phyloP scores from a whole-genome alignment of 2,329 filamentous ascomycete species.

The Aureobasidium leucospermi region DNA sequence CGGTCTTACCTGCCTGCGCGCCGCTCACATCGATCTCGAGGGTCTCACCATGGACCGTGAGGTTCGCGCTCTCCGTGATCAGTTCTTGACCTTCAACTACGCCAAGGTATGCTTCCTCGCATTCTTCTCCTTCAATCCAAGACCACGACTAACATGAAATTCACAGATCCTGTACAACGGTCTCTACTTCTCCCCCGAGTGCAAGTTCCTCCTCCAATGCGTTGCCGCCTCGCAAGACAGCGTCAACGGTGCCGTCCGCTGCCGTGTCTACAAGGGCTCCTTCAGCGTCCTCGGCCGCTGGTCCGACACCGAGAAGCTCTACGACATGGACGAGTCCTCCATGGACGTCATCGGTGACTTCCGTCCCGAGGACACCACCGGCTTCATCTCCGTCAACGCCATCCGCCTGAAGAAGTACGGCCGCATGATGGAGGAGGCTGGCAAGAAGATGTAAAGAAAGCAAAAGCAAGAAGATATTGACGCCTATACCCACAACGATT shows the following conservation, averaged over 20 bases:
- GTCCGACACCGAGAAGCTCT: slow-evolving; percentile 61
- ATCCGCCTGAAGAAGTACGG: slow-evolving; percentile 46
- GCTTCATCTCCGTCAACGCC: slow-evolving; percentile 63
- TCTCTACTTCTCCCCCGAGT: slow-evolving; percentile 63
- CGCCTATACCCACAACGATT: slow-evolving; percentile 8
- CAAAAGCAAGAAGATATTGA: neutral
- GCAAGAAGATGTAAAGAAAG: slow-evolving; percentile 26
- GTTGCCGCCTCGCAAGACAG: slow-evolving; percentile 53
- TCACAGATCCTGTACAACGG: slow-evolving; percentile 49
- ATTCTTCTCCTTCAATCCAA: slow-evolving; percentile 26
- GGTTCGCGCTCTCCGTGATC: slow-evolving; percentile 61
- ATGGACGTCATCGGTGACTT: slow-evolving; percentile 69
- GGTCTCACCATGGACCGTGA: slow-evolving; percentile 62
- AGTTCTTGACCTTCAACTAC: slow-evolving; percentile 61
- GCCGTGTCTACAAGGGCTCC: slow-evolving; percentile 60
- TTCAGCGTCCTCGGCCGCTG: slow-evolving; percentile 53
- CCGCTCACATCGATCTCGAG: slow-evolving; percentile 55
- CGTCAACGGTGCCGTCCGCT: slow-evolving; percentile 56
- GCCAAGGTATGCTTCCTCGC: slow-evolving; percentile 33
- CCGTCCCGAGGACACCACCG: slow-evolving; percentile 57
- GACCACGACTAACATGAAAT: neutral
- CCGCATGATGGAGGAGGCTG: slow-evolving; percentile 31
- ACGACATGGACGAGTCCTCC: slow-evolving; percentile 56
- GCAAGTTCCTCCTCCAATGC: slow-evolving; percentile 62
- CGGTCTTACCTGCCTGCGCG: slow-evolving; percentile 48